Conservation (phyloP, 805 yeast genomes). For the Candida railenensis region DNA sequence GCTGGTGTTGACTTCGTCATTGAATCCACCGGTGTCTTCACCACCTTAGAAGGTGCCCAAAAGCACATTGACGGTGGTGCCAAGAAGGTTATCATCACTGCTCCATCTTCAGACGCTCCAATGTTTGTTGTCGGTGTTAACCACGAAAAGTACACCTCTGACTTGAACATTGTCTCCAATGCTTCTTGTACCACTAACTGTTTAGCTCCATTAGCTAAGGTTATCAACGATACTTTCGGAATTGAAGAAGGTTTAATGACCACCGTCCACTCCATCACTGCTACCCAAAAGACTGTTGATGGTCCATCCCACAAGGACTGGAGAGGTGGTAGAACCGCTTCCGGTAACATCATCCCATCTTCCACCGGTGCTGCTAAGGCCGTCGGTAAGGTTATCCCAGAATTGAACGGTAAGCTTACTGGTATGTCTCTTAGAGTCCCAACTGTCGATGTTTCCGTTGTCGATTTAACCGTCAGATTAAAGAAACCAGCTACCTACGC, state of each 20-base stretch:
- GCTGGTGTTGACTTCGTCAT: constrained; percentile 81
- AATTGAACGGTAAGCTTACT: constrained; percentile 87
- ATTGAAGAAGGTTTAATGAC: constrained; percentile 93
- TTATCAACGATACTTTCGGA: constrained; percentile 80
- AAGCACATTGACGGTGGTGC: constrained; percentile 90
- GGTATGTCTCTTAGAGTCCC: constrained; percentile 95
- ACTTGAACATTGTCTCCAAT: constrained; percentile 77
- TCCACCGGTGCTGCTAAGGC: constrained; percentile 98
- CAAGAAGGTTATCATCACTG: constrained; percentile 91
- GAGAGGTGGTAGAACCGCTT: constrained; percentile 98
- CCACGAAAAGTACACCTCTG: constrained; percentile 73
- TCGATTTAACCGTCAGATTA: constrained; percentile 85
- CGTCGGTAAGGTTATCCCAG: constrained; percentile 92
- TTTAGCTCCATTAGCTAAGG: constrained; percentile 92
- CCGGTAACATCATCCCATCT: constrained; percentile 92
- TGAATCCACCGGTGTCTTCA: constrained; percentile 95
- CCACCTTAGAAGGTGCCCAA: constrained; percentile 73
- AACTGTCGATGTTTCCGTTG: constrained; percentile 90
- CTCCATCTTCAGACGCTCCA: constrained; percentile 92
- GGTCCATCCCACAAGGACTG: constrained; percentile 98
- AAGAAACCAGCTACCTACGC: constrained; percentile 76
- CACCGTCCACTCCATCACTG: constrained; percentile 94
- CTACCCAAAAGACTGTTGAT: constrained; percentile 94
- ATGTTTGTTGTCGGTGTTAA: constrained; percentile 95
- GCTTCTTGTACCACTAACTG: constrained; percentile 97